These are phyloP conservation scores for Syzygium jambos DNA, from an alignment of 345 rosid species.

Conservation along the genomic window DNA sequence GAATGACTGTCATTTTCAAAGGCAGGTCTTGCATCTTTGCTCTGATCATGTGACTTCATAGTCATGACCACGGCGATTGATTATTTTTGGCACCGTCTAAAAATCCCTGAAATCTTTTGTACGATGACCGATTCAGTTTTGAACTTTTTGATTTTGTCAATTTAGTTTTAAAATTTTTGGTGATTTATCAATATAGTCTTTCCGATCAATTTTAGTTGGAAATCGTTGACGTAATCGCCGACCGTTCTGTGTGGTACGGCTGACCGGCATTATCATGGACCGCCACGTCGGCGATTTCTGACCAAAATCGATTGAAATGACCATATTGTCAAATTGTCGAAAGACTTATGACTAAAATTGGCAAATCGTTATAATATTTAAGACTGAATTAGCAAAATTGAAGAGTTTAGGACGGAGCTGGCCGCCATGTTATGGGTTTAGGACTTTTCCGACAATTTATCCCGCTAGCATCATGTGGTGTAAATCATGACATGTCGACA, in stretches of 20 bases:
- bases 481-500: too few species aligned
- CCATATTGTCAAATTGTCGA: background rate
- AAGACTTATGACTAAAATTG: background rate
- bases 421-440: rapidly evolving
- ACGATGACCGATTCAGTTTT: background rate
- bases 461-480: background rate
- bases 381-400: background rate
- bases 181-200: background rate
- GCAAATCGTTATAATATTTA: too few species aligned
- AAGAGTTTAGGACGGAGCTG: background rate
- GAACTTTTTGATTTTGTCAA: background rate
- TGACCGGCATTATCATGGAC: rapidly evolving
- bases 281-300: rapidly evolving
- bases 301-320: rapidly evolving
- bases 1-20: background rate
- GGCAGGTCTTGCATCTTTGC: background rate
- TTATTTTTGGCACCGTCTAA: background rate
- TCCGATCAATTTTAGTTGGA: background rate
- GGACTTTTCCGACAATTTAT: background rate
- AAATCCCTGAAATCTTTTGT: rapidly evolving
- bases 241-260: background rate
- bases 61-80: background rate
- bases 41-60: background rate
- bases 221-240: rapidly evolving
- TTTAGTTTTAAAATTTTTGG: background rate